Base-by-base conservation (phyloP, 495 filamentous ascomycete species). In the Cercophora newfieldiana region DNA sequence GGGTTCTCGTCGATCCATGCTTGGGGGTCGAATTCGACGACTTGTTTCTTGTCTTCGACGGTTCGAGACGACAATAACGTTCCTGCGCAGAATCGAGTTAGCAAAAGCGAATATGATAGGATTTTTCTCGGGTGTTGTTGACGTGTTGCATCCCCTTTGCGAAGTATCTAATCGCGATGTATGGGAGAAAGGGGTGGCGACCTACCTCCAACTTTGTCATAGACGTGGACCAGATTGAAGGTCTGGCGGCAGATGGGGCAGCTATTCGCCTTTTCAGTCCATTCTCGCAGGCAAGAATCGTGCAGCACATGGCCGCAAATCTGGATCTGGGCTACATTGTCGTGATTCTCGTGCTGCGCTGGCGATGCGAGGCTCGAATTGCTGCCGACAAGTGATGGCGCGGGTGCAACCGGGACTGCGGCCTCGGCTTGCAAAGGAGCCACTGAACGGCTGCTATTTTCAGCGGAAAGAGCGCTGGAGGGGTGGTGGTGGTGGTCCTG, bases 191-290 rank as follows among this genome's bases (percentile, higher is more conserved):
- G 18, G 22, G 58, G 53, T n/a, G 21, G 29, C 18, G 68, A 83
- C 86, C 78, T 85, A 96, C 93, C 92, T 82, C 89, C 89, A 74
- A 91, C 75, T 63, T 81, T 85, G 65, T 90, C 86, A 70, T 87
- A 90, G 61, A 97, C 88, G 72, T 94, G 88, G 61, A 98, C 96
- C 70, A 88, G 75, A 77, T 97, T 92, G 80, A 98, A 98, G 70
- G 82, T 89, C 71, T 90, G 89, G 63, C 95, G 91, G 76, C 95
- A 99, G 76, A 98, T 96, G 16, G 95, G 95, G 74, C 95, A 99
- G 74, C 93, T 97, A 78, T 98, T 99, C 63, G 96, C 94, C 72
- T 94, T 88, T 78, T 95, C 92, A 30, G 90, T 91, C 95, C 95
- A 99, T 64, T 92, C 91, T 70, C 89, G 88, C 64, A 99, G 79